Conservation (phyloP, 2,329 filamentous ascomycete genomes). For the Alternaria viburni region DNA sequence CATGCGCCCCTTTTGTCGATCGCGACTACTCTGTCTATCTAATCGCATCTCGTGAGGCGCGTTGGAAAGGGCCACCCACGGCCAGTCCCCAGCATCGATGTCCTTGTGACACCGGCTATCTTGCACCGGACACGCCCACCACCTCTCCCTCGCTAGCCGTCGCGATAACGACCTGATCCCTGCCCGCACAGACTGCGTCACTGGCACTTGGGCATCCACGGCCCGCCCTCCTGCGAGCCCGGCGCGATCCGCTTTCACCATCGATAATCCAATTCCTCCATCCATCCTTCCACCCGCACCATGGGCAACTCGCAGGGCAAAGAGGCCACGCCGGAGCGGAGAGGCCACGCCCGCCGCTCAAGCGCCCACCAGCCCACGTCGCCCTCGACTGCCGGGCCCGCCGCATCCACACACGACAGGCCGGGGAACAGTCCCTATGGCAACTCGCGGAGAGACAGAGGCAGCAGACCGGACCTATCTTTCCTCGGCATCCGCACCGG, state of each 20-base stretch:
- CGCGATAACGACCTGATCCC: constrained; percentile 21
- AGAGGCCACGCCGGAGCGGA: constrained; percentile 50
- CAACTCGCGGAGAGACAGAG: constrained; percentile 56
- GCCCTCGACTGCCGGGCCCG: constrained; percentile 35
- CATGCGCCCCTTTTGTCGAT: constrained; percentile 17
- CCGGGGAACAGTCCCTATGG: constrained; percentile 48
- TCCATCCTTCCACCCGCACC: constrained; percentile 13
- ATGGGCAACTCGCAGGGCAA: constrained; percentile 59
- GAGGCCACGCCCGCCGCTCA: constrained; percentile 42
- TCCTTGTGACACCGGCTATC: constrained; percentile 48
- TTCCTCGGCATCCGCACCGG: constrained; percentile 64
- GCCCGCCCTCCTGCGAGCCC: constrained; percentile 21
- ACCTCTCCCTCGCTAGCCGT: constrained; percentile 18
- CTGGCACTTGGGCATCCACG: constrained; percentile 25
- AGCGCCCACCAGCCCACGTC: constrained; percentile 42
- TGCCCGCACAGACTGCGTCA: constrained; percentile 16
- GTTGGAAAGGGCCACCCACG: constrained; percentile 11
- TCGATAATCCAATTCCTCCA: constrained; percentile 7
- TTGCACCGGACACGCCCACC: constrained; percentile 22
- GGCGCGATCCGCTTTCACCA: constrained; percentile 24
- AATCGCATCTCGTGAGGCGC: constrained; percentile 21
- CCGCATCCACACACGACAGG: constrained; percentile 34
- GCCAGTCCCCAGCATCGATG: constrained; percentile 36
- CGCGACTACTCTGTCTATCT: constrained; percentile 18
- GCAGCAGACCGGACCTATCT: constrained; percentile 64